Conservation (phyloP, 768 basidiomycete species). For the Trametes maxima region DNA sequence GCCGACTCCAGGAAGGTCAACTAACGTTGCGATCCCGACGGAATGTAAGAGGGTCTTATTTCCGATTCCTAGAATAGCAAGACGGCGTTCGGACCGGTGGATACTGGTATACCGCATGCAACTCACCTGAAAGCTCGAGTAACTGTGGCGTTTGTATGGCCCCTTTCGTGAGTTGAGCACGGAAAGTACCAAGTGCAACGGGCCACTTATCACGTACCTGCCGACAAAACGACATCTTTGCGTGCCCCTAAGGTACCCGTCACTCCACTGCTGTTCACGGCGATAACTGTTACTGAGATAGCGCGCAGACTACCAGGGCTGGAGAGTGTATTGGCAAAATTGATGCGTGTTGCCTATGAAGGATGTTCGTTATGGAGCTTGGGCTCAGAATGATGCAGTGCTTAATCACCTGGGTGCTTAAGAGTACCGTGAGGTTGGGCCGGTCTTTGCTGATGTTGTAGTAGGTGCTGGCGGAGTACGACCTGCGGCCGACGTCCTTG, state of each 20-base stretch:
- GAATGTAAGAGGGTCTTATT: background rate
- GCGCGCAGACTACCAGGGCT: background rate
- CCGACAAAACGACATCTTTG: constrained; percentile 8
- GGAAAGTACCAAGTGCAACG: no score
- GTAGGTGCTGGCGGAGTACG: constrained; percentile 8
- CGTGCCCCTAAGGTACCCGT: background rate
- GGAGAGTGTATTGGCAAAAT: no score
- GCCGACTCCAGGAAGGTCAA: constrained; percentile 14
- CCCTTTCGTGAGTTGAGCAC: background rate
- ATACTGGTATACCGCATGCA: no score
- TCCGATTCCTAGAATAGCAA: constrained; percentile 1
- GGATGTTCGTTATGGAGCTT: no score
- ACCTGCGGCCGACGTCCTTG: background rate
- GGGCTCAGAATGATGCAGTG: no score
- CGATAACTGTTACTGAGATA: background rate
- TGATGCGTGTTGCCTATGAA: no score
- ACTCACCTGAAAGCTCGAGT: constrained; percentile 11
- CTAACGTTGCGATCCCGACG: background rate
- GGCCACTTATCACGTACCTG: background rate
- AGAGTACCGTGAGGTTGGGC: constrained; percentile 2
- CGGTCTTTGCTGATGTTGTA: constrained; percentile 1
- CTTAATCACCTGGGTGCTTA: background rate
- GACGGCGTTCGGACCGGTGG: no score
- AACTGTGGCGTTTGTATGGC: constrained; percentile 8
- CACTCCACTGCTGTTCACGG: background rate